Conservation (phyloP, 169 alveolate genomes). For the Plasmodium falciparum region DNA sequence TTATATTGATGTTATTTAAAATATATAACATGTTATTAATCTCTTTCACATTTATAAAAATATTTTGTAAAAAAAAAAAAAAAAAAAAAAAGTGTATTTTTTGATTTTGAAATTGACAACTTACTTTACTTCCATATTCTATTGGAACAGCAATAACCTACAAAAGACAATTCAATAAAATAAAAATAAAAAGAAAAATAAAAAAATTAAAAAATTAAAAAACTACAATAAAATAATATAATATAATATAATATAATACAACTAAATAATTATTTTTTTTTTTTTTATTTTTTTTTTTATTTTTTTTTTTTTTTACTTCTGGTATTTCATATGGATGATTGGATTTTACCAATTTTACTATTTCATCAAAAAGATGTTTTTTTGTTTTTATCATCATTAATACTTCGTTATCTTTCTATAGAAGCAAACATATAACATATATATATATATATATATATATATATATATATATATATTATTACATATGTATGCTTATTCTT, state of each 20-base stretch:
- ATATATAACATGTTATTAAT: too few species aligned
- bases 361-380: constrained; percentile 47
- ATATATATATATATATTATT: neutral
- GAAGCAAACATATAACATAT: neutral
- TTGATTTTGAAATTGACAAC: neutral
- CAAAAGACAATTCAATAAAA: neutral
- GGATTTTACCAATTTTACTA: constrained; percentile 40
- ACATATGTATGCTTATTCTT: neutral
- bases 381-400: constrained; percentile 76
- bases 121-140: constrained; percentile 57
- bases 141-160: constrained; percentile 75
- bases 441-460: neutral
- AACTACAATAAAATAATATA: neutral
- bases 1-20: too few species aligned
- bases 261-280: too few species aligned
- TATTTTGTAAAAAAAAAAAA: too few species aligned
- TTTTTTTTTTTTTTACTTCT: constrained; percentile 58
- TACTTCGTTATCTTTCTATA: constrained; percentile 65
- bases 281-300: constrained; percentile 2
- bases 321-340: constrained; percentile 76
- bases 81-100: too few species aligned
- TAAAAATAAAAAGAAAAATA: neutral
- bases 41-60: too few species aligned
- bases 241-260: too few species aligned
- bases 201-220: neutral